Conservation (phyloP, 495 filamentous ascomycete genomes). For the Margaritispora aquatica region DNA sequence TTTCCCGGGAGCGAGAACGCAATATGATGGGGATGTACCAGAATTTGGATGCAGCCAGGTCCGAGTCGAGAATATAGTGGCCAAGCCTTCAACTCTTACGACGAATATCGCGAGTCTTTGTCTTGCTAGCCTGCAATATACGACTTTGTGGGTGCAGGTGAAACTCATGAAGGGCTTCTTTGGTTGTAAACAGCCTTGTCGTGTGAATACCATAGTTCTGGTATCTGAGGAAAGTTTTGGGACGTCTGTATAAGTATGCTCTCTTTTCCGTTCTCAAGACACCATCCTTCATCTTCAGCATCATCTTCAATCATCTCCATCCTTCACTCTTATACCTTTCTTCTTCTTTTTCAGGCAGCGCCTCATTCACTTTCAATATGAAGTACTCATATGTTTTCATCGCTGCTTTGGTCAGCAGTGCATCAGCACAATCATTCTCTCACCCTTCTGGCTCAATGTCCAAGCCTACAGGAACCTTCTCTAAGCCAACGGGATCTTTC, state of each 20-base stretch:
- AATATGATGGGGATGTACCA: background rate
- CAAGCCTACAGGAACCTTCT: background rate
- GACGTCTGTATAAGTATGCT: background rate
- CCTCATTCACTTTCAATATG: background rate
- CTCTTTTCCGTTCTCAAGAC: background rate
- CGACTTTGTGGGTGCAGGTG: background rate
- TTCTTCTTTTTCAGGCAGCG: background rate
- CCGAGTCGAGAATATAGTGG: background rate
- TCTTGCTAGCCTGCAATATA: background rate
- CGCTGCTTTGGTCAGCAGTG: background rate
- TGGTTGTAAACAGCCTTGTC: background rate
- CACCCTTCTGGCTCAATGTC: background rate
- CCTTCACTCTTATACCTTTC: background rate
- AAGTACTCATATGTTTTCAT: background rate
- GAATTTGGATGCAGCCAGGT: background rate
- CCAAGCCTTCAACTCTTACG: background rate
- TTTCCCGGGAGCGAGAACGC: background rate
- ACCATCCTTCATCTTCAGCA: background rate
- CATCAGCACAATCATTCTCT: background rate
- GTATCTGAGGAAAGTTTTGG: background rate
- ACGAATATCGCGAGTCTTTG: background rate
- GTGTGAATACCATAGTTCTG: background rate
- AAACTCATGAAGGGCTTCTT: background rate
- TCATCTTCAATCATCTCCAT: background rate
- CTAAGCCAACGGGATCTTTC: background rate